A percentile compares a stretch with the other conserved stretches of the same genome.
Conservation (phyloP, 441 rosid genomes). For the Jatropha multifida region DNA sequence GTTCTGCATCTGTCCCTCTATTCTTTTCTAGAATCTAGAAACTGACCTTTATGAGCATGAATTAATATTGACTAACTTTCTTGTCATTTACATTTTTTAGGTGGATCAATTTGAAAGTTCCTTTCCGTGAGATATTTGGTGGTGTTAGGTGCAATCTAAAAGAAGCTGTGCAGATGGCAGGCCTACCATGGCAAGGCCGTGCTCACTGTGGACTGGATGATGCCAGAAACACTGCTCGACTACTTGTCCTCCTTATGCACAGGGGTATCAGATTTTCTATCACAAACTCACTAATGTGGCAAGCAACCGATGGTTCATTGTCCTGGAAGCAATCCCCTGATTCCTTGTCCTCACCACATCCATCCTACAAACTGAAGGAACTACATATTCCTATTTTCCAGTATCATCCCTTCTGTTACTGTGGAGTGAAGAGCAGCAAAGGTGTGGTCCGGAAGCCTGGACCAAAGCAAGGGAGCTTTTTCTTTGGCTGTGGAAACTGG, state of each 20-base stretch:
- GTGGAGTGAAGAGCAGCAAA: constrained; percentile 67
- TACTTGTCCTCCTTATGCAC: constrained; percentile 57
- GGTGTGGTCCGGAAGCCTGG: constrained; percentile 65
- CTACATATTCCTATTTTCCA: constrained; percentile 35
- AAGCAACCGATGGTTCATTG: constrained; percentile 36
- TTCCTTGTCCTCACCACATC: constrained; percentile 26
- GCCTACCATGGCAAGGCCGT: constrained; percentile 68
- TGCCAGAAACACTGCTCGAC: constrained; percentile 69
- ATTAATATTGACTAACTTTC: background rate
- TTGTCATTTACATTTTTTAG: constrained; percentile 26
- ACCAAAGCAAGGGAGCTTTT: constrained; percentile 58
- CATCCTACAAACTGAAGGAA: constrained; percentile 35
- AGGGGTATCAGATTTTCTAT: constrained; percentile 57
- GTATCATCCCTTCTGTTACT: constrained; percentile 49
- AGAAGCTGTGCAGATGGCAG: constrained; percentile 68
- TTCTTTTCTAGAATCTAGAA: background rate
- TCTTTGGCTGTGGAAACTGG: constrained; percentile 85
- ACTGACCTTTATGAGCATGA: background rate
- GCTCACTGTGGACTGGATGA: constrained; percentile 73
- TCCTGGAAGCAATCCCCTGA: constrained; percentile 39
- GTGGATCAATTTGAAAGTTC: constrained; percentile 77
- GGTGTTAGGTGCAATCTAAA: constrained; percentile 56
- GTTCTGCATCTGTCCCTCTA: background rate
- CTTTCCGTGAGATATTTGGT: constrained; percentile 58
- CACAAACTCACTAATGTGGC: constrained; percentile 60